Evolutionary conservation across 2,329 filamentous ascomycete genomes (phyloP).

Genomic region (Hymenoscyphus infarciens): DNA sequence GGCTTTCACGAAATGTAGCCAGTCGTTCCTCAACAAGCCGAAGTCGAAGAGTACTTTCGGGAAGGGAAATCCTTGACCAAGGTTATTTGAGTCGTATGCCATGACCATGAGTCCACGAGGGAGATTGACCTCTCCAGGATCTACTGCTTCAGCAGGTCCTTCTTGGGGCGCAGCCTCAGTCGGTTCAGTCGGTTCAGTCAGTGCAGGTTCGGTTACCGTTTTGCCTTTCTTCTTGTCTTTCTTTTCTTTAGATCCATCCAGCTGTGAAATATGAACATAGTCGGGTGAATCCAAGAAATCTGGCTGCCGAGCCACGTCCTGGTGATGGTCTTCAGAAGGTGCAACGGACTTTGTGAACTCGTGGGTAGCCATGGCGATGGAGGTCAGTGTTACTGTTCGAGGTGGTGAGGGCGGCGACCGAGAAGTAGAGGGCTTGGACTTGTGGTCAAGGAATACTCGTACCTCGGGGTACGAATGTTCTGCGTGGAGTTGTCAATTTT

Average conservation of each 20-base stretch:
- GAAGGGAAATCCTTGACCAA: constrained; percentile 25
- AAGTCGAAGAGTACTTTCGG: constrained; percentile 10
- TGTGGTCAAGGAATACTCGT: background rate
- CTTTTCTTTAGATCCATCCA: background rate
- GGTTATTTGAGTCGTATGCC: constrained; percentile 15
- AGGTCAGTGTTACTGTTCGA: background rate
- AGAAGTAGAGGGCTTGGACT: background rate
- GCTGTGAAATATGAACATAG: background rate
- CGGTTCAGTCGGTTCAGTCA: no score
- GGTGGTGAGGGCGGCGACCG: background rate
- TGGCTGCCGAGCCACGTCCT: background rate
- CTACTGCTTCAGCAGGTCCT: background rate
- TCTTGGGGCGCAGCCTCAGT: background rate
- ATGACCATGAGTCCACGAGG: constrained; percentile 20
- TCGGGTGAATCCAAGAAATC: background rate
- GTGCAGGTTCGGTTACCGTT: background rate
- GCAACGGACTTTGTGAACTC: background rate
- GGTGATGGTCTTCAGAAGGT: background rate
- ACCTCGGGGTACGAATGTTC: background rate
- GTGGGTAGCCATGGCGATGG: background rate
- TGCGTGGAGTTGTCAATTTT: background rate
- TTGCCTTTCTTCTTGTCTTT: background rate
- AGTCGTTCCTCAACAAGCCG: background rate
- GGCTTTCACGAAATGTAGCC: background rate
- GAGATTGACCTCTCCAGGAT: background rate